Conservation (phyloP, 345 rosid species). For the Stellera chamaejasme region DNA sequence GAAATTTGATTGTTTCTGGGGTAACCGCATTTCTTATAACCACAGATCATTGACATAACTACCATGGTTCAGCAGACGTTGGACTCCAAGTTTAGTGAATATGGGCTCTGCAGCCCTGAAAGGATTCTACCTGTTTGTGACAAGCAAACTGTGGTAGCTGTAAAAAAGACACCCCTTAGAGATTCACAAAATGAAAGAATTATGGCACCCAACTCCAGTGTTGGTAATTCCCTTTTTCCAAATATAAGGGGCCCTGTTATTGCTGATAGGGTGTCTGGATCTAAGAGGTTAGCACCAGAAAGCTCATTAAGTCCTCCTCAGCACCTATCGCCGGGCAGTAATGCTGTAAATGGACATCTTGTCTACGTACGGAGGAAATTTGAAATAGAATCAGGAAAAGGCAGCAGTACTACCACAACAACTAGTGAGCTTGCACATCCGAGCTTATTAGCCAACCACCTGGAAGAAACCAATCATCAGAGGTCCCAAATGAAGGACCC, state of each 20-base stretch:
- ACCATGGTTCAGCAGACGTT: constrained; percentile 45
- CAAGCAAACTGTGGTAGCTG: constrained; percentile 26
- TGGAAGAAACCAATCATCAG: constrained; percentile 22
- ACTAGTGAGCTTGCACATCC: constrained; percentile 16
- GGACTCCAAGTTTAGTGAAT: constrained; percentile 33
- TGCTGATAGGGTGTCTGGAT: constrained; percentile 40
- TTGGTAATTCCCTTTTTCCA: constrained; percentile 23
- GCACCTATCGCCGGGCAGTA: constrained; percentile 33
- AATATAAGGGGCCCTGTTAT: constrained; percentile 31
- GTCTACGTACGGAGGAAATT: constrained; percentile 78
- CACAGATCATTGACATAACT: background rate
- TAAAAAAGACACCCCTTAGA: constrained; percentile 51
- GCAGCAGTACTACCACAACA: background rate
- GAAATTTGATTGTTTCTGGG: no score
- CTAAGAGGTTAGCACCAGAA: constrained; percentile 40
- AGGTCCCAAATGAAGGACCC: constrained; percentile 31
- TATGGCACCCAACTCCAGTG: constrained; percentile 24
- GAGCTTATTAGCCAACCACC: constrained; percentile 13
- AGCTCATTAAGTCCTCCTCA: constrained; percentile 23
- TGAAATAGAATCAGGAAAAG: constrained; percentile 51
- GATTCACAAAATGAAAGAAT: constrained; percentile 57
- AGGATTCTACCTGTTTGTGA: constrained; percentile 27
- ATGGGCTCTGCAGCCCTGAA: constrained; percentile 32
- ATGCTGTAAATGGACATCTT: constrained; percentile 46
- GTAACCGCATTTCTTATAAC: no score